Percentiles rank a stretch among this genome's conserved stretches.
Evolutionary conservation across 148 eudicot genomes (phyloP).

Genomic region (Camellia sinensis): DNA sequence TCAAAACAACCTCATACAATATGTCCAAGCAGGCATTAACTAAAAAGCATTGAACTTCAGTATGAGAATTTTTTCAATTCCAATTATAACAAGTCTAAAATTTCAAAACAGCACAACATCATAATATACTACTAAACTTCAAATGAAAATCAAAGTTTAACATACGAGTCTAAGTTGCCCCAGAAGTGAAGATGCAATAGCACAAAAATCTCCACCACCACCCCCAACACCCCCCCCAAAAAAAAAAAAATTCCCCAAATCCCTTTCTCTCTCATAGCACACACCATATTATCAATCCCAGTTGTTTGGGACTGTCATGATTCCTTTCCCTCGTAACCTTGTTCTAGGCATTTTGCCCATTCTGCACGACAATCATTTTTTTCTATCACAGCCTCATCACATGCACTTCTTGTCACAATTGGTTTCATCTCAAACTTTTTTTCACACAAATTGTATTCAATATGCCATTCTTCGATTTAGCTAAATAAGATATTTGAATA

Average conservation of each 20-base stretch:
- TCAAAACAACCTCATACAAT: not conserved
- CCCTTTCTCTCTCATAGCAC: not conserved
- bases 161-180: not conserved
- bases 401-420: conserved; percentile 7
- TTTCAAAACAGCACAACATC: not conserved
- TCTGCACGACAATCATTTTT: not conserved
- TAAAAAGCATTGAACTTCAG: not conserved
- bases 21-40: not conserved
- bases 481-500: not conserved
- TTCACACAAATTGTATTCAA: not conserved
- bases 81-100: not conserved
- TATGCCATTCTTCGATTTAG: not conserved
- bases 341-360: not conserved
- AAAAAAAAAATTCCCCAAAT: not conserved
- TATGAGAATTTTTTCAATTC: not conserved
- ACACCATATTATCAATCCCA: not conserved
- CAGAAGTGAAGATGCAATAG: not conserved
- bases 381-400: not conserved
- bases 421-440: not conserved
- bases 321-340: not conserved
- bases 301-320: not conserved
- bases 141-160: not conserved
- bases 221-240: no score
- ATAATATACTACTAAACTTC: not conserved
- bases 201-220: no score